Evolutionary conservation across 1,139 yeast species (phyloP).

Genomic region (Martiniozyma asiatica): DNA sequence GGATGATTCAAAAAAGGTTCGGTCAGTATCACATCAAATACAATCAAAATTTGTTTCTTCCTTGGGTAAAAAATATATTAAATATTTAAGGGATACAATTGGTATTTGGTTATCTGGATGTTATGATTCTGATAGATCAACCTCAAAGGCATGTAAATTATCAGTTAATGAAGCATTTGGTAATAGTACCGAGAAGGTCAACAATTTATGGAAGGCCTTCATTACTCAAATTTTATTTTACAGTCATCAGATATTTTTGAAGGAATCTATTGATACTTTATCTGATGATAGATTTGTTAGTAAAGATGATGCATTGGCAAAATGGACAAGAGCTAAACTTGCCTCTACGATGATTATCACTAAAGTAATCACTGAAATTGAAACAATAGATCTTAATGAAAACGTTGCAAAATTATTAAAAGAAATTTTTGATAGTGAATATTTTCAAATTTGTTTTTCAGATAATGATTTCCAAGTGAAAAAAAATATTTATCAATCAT

Average conservation of each 20-base stretch:
- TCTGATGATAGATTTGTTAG: slow-evolving; percentile 68
- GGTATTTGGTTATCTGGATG: slow-evolving; percentile 66
- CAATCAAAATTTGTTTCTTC: slow-evolving; percentile 41
- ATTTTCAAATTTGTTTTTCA: slow-evolving; percentile 32
- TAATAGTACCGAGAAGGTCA: slow-evolving; percentile 41
- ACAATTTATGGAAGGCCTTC: slow-evolving; percentile 51
- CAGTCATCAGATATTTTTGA: slow-evolving; percentile 36
- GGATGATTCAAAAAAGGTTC: slow-evolving; percentile 55
- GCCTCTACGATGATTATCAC: slow-evolving; percentile 40
- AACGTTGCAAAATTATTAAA: slow-evolving; percentile 11
- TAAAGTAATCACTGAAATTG: slow-evolving; percentile 8
- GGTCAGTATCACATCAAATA: slow-evolving; percentile 49
- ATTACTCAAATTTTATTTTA: slow-evolving; percentile 43
- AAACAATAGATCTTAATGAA: slow-evolving; percentile 14
- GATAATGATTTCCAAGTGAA: slow-evolving; percentile 33
- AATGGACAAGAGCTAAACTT: slow-evolving; percentile 48
- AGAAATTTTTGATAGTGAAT: slow-evolving; percentile 28
- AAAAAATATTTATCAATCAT: slow-evolving; percentile 30
- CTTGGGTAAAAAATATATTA: slow-evolving; percentile 50
- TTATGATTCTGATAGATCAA: slow-evolving; percentile 57
- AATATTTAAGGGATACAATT: slow-evolving; percentile 56
- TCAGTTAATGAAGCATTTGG: slow-evolving; percentile 46
- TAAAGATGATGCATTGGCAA: slow-evolving; percentile 55
- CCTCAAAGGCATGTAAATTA: slow-evolving; percentile 37
- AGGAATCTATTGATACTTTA: slow-evolving; percentile 50